phyloP scores from a whole-genome alignment of 352 stramenopile species.

The Globisporangium nunn region DNA sequence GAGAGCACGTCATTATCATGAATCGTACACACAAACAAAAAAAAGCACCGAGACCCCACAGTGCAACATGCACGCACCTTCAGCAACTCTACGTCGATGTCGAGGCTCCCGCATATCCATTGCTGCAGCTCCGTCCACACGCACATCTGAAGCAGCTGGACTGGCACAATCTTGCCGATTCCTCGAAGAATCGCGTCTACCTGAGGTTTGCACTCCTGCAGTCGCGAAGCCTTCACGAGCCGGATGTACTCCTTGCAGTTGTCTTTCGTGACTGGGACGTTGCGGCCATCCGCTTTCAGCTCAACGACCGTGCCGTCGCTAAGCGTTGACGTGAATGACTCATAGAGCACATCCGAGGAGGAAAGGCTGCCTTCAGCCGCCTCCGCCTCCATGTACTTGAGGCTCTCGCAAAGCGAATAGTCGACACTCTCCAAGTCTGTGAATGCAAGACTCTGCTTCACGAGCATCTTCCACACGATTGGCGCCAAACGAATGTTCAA shows the following conservation, averaged over 20 bases:
- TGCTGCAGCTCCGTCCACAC: constrained; percentile 76
- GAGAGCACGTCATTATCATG: constrained; percentile 4
- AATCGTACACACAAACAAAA: constrained; percentile 2
- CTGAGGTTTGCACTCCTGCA: constrained; percentile 72
- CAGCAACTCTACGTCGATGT: constrained; percentile 64
- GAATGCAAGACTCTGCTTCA: constrained; percentile 58
- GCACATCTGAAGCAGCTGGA: constrained; percentile 63
- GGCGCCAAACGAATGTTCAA: constrained; percentile 66
- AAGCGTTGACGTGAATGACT: constrained; percentile 67
- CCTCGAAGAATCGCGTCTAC: constrained; percentile 69
- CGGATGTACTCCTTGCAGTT: constrained; percentile 72
- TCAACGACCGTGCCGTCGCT: constrained; percentile 64
- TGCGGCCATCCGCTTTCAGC: constrained; percentile 35
- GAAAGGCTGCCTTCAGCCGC: constrained; percentile 9
- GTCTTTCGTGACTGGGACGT: constrained; percentile 51
- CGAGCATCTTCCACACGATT: constrained; percentile 75
- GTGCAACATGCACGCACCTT: constrained; percentile 44
- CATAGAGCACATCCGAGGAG: constrained; percentile 33
- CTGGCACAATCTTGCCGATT: constrained; percentile 60
- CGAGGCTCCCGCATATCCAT: constrained; percentile 71
- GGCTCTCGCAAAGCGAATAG: constrained; percentile 41
- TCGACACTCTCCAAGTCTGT: constrained; percentile 30
- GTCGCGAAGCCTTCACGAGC: constrained; percentile 45
- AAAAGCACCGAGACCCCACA: neutral
- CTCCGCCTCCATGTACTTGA: constrained; percentile 36